Evolutionary conservation across 2,329 filamentous ascomycete genomes (phyloP).

Genomic region (Aureobasidium sp.): DNA sequence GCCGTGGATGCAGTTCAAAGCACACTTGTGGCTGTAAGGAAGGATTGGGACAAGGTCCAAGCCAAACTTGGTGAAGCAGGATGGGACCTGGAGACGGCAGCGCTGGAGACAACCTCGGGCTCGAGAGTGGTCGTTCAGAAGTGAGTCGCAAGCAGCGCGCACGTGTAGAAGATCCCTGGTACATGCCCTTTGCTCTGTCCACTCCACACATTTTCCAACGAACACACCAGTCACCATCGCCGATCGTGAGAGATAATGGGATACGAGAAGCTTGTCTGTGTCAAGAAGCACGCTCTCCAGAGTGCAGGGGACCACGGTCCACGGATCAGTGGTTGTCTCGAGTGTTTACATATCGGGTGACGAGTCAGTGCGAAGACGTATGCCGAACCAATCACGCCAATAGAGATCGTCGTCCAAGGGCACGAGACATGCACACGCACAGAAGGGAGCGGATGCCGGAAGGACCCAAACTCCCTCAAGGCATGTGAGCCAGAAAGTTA

Average conservation of each 20-base stretch:
- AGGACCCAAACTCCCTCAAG: too few species aligned
- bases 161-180: background rate
- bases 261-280: conserved; percentile 11
- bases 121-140: conserved; percentile 21
- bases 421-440: background rate
- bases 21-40: conserved; percentile 11
- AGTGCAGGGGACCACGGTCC: background rate
- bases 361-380: conserved; percentile 2
- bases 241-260: background rate
- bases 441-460: background rate
- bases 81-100: conserved; percentile 60
- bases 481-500: background rate
- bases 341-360: conserved; percentile 7
- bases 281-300: background rate
- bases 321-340: conserved; percentile 10
- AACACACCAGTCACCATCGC: conserved; percentile 1
- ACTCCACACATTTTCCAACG: background rate
- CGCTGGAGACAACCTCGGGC: conserved; percentile 59
- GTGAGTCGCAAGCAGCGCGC: background rate
- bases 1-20: conserved; percentile 4
- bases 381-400: conserved; percentile 11
- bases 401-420: background rate
- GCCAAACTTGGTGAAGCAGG: conserved; percentile 41
- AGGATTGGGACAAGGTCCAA: conserved; percentile 8
- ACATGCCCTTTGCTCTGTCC: background rate